These are phyloP conservation scores for Fusarium redolens DNA, from an alignment of 2,329 filamentous ascomycete genomes.

Conservation along the genomic window DNA sequence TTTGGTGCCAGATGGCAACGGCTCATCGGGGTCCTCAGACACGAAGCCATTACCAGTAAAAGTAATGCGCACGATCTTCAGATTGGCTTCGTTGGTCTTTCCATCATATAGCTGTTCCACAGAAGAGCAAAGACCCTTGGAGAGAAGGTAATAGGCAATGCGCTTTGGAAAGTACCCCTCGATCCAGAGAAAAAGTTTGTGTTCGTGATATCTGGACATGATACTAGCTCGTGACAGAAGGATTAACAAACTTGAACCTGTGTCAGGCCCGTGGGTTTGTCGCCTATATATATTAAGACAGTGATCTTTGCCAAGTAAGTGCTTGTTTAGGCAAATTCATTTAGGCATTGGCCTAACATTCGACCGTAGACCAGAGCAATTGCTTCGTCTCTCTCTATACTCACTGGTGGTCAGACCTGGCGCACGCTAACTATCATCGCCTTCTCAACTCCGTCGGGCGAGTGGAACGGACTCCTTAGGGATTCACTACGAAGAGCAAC, in stretches of 20 bases:
- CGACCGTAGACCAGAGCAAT: fast-evolving
- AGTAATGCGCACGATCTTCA: neutral
- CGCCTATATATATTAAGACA: neutral
- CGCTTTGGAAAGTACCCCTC: conserved; percentile 6
- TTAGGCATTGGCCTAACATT: neutral
- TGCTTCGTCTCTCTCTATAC: fast-evolving
- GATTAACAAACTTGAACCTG: fast-evolving
- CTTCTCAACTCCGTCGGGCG: neutral
- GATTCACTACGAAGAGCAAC: fast-evolving
- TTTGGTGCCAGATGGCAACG: neutral
- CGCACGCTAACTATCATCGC: too few relatives aligned
- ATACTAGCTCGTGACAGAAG: fast-evolving
- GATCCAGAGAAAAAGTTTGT: neutral
- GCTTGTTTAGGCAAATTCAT: neutral
- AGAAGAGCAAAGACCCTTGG: neutral
- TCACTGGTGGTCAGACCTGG: neutral
- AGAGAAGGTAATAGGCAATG: neutral
- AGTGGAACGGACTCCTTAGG: neutral
- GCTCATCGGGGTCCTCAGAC: neutral
- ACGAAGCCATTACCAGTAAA: neutral
- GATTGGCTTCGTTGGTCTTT: neutral
- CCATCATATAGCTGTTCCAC: neutral
- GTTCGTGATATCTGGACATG: neutral
- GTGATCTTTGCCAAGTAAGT: fast-evolving
- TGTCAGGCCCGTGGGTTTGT: fast-evolving